A percentile compares a stretch with the other conserved stretches of the same genome.
These are phyloP conservation scores for Zarea fungicola DNA, from an alignment of 2,329 filamentous ascomycete genomes.

Conservation along the genomic window DNA sequence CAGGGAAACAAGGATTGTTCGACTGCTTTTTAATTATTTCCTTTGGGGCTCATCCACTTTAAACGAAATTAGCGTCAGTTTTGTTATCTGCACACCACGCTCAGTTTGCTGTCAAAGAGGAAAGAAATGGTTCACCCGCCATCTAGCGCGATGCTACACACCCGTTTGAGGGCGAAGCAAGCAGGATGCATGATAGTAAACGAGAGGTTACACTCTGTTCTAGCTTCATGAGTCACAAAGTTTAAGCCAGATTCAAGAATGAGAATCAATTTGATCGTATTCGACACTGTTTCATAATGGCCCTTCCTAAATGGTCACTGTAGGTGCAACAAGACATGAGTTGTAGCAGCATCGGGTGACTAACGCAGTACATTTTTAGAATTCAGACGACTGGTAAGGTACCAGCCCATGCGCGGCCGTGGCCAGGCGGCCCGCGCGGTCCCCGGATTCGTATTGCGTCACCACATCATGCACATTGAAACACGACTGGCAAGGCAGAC, in stretches of 20 bases:
- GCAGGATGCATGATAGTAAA: background rate
- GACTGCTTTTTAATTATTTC: background rate
- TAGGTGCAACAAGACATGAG: too few species aligned
- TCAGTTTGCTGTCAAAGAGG: background rate
- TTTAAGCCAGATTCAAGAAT: too few species aligned
- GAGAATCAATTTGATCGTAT: too few species aligned
- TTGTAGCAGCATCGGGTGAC: too few species aligned
- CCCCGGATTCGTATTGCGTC: background rate
- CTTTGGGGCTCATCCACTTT: background rate
- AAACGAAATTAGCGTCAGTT: constrained; percentile 1
- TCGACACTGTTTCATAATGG: too few species aligned
- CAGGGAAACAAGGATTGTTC: too few species aligned
- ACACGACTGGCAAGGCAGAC: constrained; percentile 3
- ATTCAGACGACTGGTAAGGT: background rate
- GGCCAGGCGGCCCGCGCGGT: background rate
- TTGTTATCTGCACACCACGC: background rate
- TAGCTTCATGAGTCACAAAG: background rate
- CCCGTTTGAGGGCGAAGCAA: background rate
- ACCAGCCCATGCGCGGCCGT: background rate
- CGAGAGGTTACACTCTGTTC: background rate
- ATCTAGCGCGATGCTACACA: constrained; percentile 12
- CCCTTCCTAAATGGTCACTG: too few species aligned
- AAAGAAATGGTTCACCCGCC: constrained; percentile 8
- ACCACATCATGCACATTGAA: background rate
- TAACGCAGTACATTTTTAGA: too few species aligned